These are phyloP conservation scores for Metschnikowia hibisci DNA, from an alignment of 805 yeast species.

Conservation along the genomic window DNA sequence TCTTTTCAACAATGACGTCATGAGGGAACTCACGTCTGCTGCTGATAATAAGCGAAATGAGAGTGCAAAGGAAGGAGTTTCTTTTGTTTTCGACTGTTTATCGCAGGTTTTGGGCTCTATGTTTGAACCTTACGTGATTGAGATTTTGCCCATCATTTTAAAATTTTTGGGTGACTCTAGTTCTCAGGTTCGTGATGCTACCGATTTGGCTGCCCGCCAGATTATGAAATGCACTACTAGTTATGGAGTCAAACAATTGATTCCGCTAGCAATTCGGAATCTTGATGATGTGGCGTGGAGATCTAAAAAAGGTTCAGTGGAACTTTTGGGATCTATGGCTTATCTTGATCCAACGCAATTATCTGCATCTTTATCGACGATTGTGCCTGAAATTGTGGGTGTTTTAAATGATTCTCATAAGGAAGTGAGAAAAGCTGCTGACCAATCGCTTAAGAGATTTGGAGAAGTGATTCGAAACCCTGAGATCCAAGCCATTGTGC, in stretches of 20 bases:
- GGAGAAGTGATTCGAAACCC: conserved; percentile 98
- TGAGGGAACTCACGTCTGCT: conserved; percentile 72
- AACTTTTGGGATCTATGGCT: conserved; percentile 95
- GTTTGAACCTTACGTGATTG: conserved; percentile 94
- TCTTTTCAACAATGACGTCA: conserved; percentile 69
- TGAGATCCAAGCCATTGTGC: conserved; percentile 90
- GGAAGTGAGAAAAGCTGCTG: conserved; percentile 95
- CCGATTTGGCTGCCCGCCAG: conserved; percentile 78
- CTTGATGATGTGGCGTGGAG: conserved; percentile 93
- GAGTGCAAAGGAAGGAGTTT: conserved; percentile 78
- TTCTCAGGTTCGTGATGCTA: conserved; percentile 84
- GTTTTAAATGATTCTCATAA: conserved; percentile 93
- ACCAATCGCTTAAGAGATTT: conserved; percentile 77
- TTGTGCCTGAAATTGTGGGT: conserved; percentile 95
- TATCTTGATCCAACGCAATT: conserved; percentile 92
- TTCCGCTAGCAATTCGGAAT: conserved; percentile 84
- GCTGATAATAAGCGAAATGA: conserved; percentile 81
- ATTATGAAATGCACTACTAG: conserved; percentile 91
- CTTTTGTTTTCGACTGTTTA: conserved; percentile 78
- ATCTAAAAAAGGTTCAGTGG: conserved; percentile 94
- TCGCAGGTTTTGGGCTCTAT: conserved; percentile 69
- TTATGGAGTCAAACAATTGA: conserved; percentile 84
- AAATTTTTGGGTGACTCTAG: conserved; percentile 80
- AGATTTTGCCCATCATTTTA: conserved; percentile 75
- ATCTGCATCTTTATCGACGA: conserved; percentile 80